These are phyloP conservation scores for Gossypium raimondii DNA, from an alignment of 345 rosid species.

Conservation along the genomic window DNA sequence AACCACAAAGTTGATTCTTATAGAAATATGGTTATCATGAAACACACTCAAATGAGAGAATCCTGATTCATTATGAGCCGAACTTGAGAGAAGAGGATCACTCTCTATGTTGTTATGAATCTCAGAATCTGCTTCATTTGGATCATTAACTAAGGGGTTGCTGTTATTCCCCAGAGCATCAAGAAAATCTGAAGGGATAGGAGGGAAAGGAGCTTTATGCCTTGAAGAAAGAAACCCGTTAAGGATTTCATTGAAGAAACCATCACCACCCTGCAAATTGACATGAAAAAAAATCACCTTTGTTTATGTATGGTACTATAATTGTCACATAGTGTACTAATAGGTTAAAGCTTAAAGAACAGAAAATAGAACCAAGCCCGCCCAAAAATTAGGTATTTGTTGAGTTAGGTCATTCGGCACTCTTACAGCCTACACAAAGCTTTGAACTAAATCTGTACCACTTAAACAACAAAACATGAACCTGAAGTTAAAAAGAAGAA, in stretches of 20 bases:
- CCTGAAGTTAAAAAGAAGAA: not conserved
- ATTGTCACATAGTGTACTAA: not conserved
- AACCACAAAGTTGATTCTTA: constrained; percentile 9
- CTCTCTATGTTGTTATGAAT: constrained; percentile 38
- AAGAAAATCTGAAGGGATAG: constrained; percentile 56
- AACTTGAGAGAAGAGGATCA: constrained; percentile 44
- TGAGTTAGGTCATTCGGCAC: not conserved
- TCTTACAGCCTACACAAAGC: constrained; percentile 15
- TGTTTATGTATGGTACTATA: not conserved
- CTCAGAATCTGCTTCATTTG: constrained; percentile 34
- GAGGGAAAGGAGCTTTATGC: constrained; percentile 80
- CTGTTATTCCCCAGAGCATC: constrained; percentile 35
- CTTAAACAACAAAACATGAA: not conserved
- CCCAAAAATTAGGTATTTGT: not conserved
- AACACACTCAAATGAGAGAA: constrained; percentile 40
- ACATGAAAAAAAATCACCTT: not conserved
- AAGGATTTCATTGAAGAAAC: constrained; percentile 88
- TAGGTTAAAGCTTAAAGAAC: not conserved
- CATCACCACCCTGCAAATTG: constrained; percentile 81
- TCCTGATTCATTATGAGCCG: constrained; percentile 26
- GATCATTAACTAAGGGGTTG: constrained; percentile 29
- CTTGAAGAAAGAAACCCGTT: constrained; percentile 79
- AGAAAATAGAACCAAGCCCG: not conserved
- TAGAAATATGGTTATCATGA: constrained; percentile 16
- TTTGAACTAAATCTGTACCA: constrained; percentile 8